These are phyloP conservation scores for Daldinia decipiens DNA, from an alignment of 495 filamentous ascomycete species.

Conservation along the genomic window DNA sequence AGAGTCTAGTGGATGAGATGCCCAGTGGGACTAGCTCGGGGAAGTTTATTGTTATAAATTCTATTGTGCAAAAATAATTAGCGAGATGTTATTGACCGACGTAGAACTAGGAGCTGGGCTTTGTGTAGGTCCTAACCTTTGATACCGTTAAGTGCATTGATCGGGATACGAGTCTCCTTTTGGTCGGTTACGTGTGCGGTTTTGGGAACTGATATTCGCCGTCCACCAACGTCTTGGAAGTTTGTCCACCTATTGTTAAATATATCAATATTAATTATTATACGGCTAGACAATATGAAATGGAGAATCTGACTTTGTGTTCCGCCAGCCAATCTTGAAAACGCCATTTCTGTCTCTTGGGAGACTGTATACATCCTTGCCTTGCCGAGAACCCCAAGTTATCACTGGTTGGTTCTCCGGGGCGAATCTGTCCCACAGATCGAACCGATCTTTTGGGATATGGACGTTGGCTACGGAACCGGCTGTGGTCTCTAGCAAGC, in stretches of 20 bases:
- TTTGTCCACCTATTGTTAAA: constrained; percentile 38
- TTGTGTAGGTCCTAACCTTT: constrained; percentile 36
- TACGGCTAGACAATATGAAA: background rate
- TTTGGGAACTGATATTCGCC: constrained; percentile 40
- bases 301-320: constrained; percentile 53
- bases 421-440: constrained; percentile 49
- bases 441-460: constrained; percentile 44
- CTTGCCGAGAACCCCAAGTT: constrained; percentile 48
- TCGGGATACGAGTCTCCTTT: constrained; percentile 50
- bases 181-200: constrained; percentile 42
- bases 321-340: constrained; percentile 59
- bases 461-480: constrained; percentile 53
- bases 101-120: constrained; percentile 2
- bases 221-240: constrained; percentile 32
- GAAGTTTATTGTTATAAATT: constrained; percentile 47
- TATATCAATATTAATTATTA: background rate
- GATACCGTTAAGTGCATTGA: constrained; percentile 47
- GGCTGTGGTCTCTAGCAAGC: constrained; percentile 57
- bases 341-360: constrained; percentile 51
- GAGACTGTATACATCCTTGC: constrained; percentile 55
- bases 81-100: background rate
- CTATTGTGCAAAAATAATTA: constrained; percentile 8
- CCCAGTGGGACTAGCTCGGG: constrained; percentile 53
- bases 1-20: constrained; percentile 66
- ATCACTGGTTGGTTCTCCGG: constrained; percentile 53